Percentiles rank a stretch among this genome's conserved stretches.
Conservation (phyloP, 2,329 filamentous ascomycete species). For the Lachnellula occidentalis region DNA sequence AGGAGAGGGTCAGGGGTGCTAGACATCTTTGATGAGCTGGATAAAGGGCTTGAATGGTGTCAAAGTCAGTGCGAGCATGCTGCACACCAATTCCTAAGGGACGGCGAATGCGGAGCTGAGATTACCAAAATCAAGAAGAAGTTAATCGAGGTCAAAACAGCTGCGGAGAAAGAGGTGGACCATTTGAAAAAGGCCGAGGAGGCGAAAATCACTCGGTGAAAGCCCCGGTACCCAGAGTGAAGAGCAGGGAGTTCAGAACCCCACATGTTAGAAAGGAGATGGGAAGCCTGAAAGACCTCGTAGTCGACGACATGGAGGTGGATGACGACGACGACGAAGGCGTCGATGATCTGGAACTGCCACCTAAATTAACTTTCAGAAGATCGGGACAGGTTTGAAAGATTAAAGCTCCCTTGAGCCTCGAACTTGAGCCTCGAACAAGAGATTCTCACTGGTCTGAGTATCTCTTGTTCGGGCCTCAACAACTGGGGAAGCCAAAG, state of each 20-base stretch:
- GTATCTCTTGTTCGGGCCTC: too few species aligned
- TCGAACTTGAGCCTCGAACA: conserved; percentile 6
- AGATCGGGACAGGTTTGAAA: conserved; percentile 20
- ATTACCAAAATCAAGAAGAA: conserved; percentile 53
- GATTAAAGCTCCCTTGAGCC: neutral
- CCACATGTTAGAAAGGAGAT: conserved; percentile 8
- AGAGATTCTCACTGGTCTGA: neutral
- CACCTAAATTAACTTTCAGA: conserved; percentile 25
- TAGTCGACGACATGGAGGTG: conserved; percentile 26
- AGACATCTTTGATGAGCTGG: conserved; percentile 66
- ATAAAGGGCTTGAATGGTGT: conserved; percentile 72
- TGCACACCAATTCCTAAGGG: conserved; percentile 83
- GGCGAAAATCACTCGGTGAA: neutral
- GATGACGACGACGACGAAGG: conserved; percentile 22
- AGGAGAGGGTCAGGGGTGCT: conserved; percentile 14
- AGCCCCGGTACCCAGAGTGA: neutral
- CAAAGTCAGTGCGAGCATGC: conserved; percentile 80
- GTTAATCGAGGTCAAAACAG: conserved; percentile 49
- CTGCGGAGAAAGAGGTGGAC: conserved; percentile 24
- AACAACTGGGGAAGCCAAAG: neutral
- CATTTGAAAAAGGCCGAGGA: conserved; percentile 16
- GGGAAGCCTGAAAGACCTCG: conserved; percentile 12
- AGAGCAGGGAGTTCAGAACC: conserved; percentile 8
- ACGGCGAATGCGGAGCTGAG: conserved; percentile 77
- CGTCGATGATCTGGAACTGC: conserved; percentile 16